Evolutionary conservation across 1,284 basidiomycete genomes (phyloP), one percentile per base, ranked within the genome.

Genomic region (Cryptococcus sp.): DNA sequence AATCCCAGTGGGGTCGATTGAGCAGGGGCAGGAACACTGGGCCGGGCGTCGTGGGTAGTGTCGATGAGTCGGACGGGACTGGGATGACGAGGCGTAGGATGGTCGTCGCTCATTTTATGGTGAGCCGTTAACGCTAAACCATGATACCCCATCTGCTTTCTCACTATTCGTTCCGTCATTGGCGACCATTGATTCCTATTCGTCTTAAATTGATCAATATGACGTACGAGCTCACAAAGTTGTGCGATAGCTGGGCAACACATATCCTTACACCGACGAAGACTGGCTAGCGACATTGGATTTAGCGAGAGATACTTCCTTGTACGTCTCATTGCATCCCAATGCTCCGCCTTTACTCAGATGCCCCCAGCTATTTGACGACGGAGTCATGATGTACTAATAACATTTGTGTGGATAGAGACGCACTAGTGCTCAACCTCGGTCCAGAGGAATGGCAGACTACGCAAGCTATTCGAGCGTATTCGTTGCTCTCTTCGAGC

Each of bases 91-190:
- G n/a, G 23, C 57, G 62, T 1, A 55, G 64, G 39, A 55, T 73
- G 25, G 75, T 74, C 29, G 69, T 76, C 3, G 78, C 77, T 11
- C 78, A 79, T 56, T 79, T 79, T 55, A 78, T 79, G 76, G 77
- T 78, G 49, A 44, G 72, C 63, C 40, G 3, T 15, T 17, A 19
- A 19, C 20, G 19, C 25, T n/a, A n/a, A 20, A 16, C 38, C 3
- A 1, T 20, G 38, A 39, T 43, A 3, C 13, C 8, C 22, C 41
- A 10, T 29, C 15, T 7, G 6, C 19, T 10, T 20, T 17, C 7
- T 34, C 29, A 10, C 8, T 5, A 10, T 10, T 10, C 8, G 8
- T 13, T 10, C 8, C 29, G 5, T 34, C 29, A 7, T 34, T 10
- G 8, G 8, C 13, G 29, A 34, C 8, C 29, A 10, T 13, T 7